Base-by-base conservation (phyloP, 805 yeast species). In the Pichia heedii region DNA sequence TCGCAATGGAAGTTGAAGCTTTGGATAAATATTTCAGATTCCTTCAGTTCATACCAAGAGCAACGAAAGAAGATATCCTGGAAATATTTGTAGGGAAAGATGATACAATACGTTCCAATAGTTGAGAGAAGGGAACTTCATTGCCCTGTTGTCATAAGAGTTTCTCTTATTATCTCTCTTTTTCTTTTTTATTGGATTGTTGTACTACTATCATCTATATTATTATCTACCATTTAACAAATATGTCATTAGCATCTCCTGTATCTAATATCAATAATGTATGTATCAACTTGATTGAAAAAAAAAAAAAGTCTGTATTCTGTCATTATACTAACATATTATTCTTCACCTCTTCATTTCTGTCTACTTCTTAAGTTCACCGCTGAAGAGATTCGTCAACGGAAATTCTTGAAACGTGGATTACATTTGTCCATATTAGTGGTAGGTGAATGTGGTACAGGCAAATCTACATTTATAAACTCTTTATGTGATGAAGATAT, bases 381-480 rank as follows among this genome's bases (percentile, higher is more conserved):
- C 39, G 60, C 65, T 15, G 65, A 62, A 43, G 61, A 59, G 44
- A 60, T 62, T 39, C 58, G 65, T 20, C 63, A 58, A 46, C 65
- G 72, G 39, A 73, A 73, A 56, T 73, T 74, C 37, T 59, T 74
- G 43, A 74, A 70, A 55, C 69, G 72, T 51, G 69, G 75, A 32
- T 66, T 73, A 56, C 73, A 71, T 49, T 66, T 74, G 52, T 67
- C 74, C 18, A 52, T 71, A 36, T 61, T 74, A 67, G 65, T 74
- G 36, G 60, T 73, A 41, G 79, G 78, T 32, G 76, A 72, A 43
- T 50, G 54, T 11, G 96, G 96, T 13, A 69, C 86, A 33, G 86
- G 88, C 1, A 85, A 86, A 61, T 73, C 87, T 3, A 78, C 89
- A 1, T 85, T 88, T 52, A 65, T 88, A 53, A 86, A 89, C 67